phyloP scores from a whole-genome alignment of 2,329 filamentous ascomycete species.

The Sporothrix inflata region DNA sequence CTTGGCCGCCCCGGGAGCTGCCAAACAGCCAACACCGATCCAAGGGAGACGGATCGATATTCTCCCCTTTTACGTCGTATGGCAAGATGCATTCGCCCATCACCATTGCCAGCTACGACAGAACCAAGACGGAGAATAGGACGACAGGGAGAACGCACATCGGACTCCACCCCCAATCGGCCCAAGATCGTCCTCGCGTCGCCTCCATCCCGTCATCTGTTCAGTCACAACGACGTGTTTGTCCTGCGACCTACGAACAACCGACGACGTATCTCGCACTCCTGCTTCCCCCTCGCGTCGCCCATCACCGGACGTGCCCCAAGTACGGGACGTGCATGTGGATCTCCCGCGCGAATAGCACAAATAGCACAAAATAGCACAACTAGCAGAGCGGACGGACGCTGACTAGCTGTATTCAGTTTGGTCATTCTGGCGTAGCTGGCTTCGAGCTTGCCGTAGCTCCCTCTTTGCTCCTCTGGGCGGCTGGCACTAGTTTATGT shows the following conservation, averaged over 20 bases:
- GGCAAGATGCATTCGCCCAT: not conserved
- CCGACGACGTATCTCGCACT: not conserved
- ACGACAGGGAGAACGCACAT: slow-evolving; percentile 6
- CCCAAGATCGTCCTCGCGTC: slow-evolving; percentile 6
- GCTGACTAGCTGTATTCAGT: not conserved
- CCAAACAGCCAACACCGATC: slow-evolving; percentile 1
- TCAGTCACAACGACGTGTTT: slow-evolving; percentile 10
- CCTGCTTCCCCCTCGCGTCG: slow-evolving; percentile 12
- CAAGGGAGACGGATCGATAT: not conserved
- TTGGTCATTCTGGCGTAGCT: slow-evolving; percentile 16
- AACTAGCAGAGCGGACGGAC: not conserved
- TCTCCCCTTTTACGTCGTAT: not conserved
- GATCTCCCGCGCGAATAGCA: slow-evolving; percentile 18
- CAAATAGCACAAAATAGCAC: not conserved
- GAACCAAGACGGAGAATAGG: not conserved
- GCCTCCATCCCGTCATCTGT: not conserved
- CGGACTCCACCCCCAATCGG: not conserved
- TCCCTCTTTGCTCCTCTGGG: not conserved
- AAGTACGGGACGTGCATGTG: slow-evolving; percentile 15
- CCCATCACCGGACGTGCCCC: not conserved
- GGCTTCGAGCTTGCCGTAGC: not conserved
- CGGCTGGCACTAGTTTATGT: slow-evolving; percentile 1
- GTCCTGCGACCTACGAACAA: too few species aligned
- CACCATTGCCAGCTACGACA: not conserved
- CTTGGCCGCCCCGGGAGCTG: not conserved